Base-by-base conservation (phyloP, 148 eudicot species). In the Vaccinium corymbosum region DNA sequence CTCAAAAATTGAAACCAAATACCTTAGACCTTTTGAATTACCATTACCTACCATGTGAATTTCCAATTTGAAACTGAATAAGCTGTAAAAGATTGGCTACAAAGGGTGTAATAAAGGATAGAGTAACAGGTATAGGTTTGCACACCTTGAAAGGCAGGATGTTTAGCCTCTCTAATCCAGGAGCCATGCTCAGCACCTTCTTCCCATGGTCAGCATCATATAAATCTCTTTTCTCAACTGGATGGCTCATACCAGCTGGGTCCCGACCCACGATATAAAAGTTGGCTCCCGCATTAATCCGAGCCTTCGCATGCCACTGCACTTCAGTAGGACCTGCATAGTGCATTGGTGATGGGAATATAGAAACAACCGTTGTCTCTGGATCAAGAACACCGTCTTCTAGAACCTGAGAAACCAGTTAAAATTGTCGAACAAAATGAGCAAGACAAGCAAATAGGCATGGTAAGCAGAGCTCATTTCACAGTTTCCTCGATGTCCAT, bases 321-420 rank as follows among this genome's bases (percentile, higher is more conserved):
- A 95, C 98, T 90, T 95, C 98, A 66, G 98, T 95, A 42, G 98
- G 98, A 51, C 98, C 98, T 50, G 98, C 98, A 88, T 94, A 95
- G 89, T 93, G 98, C 98, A 95, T 95, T 2, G 98, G 98, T 70
- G 98, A 95, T 48, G 98, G 98, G 85, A 95, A 95, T 88, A 95
- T 95, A 76, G 98, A 94, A 14, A 95, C 98, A 61, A 95, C 98
- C 57, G 98, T 95, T 5, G 95, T 95, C 87, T 95, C 98, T 22
- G 98, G 98, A 88, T 95, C 98, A 64, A 95, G 88, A 46, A 94
- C 95, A 29, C 98, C 96, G 42, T 94, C 98, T 86, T 94, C 98
- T 80, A 95, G 98, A 80, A 95, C 98, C 98, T 95, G 86, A 75
- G 8, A 25, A 61, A 59, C 46, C 83, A 72, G 49, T 38, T 61